Evolutionary conservation across 2,329 filamentous ascomycete species (phyloP).

Genomic region (Trichophyton verrucosum): DNA sequence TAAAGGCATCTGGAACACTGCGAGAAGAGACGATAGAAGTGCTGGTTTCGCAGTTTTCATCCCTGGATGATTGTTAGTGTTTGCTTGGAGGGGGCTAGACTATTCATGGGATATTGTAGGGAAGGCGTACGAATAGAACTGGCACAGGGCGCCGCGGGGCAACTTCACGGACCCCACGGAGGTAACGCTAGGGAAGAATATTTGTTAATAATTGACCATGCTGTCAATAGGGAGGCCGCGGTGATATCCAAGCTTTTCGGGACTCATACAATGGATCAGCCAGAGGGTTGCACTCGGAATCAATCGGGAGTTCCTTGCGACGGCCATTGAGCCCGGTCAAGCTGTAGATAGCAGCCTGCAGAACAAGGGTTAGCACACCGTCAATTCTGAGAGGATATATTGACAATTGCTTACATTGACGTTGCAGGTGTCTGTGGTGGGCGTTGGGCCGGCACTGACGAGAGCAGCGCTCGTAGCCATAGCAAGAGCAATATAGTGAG

Average conservation of each 20-base stretch:
- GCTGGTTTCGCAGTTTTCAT: background rate
- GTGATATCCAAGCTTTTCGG: too few relatives aligned
- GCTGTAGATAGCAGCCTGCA: background rate
- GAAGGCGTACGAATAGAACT: background rate
- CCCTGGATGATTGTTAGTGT: background rate
- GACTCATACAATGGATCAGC: background rate
- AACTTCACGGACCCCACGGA: background rate
- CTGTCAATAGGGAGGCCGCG: background rate
- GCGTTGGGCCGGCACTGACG: background rate
- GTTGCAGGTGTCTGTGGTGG: background rate
- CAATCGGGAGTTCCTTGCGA: background rate
- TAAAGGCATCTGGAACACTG: background rate
- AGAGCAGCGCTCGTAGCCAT: background rate
- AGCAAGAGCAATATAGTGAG: background rate
- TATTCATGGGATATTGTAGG: background rate
- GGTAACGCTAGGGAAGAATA: background rate
- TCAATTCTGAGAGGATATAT: background rate
- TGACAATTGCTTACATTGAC: background rate
- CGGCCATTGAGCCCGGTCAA: background rate
- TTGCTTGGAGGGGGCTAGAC: background rate
- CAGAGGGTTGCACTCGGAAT: background rate
- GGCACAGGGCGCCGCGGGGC: background rate
- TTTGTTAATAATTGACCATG: background rate
- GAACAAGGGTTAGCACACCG: background rate
- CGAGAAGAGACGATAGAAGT: background rate